phyloP scores from a whole-genome alignment of 768 basidiomycete species.

The Trametes punicea region DNA sequence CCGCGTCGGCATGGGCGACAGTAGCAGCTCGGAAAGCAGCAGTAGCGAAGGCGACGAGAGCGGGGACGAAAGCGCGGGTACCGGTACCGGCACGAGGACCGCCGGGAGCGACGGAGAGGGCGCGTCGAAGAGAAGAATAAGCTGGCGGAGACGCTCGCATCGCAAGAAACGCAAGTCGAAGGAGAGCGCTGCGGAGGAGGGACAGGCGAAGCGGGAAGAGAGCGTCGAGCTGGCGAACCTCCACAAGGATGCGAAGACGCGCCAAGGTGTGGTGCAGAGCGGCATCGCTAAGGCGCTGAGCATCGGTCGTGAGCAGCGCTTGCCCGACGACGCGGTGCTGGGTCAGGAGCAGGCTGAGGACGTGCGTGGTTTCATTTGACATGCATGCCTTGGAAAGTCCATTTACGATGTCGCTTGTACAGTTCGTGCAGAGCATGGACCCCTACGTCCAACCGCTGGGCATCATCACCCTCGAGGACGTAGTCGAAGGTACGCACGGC shows the following conservation, averaged over 20 bases:
- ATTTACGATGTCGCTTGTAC: not conserved
- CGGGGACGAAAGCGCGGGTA: conserved; percentile 10
- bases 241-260: conserved; percentile 21
- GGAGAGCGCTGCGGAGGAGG: conserved; percentile 11
- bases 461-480: conserved; percentile 87
- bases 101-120: conserved; percentile 25
- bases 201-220: conserved; percentile 19
- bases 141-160: conserved; percentile 14
- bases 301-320: conserved; percentile 57
- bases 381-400: too few species aligned
- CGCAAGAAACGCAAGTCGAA: conserved; percentile 11
- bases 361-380: conserved; percentile 35
- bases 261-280: conserved; percentile 28
- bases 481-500: conserved; percentile 61
- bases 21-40: conserved; percentile 39
- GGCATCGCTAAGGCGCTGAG: conserved; percentile 23
- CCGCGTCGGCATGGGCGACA: conserved; percentile 66
- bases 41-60: conserved; percentile 40
- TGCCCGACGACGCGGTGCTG: conserved; percentile 81
- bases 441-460: conserved; percentile 76
- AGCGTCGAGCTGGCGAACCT: conserved; percentile 24
- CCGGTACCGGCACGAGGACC: conserved; percentile 20
- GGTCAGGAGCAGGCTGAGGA: conserved; percentile 64
- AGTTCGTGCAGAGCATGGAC: conserved; percentile 77
- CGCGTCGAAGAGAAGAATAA: conserved; percentile 21